phyloP scores from a whole-genome alignment of 2,329 filamentous ascomycete species.

The Lecanoromycetidae sp. region DNA sequence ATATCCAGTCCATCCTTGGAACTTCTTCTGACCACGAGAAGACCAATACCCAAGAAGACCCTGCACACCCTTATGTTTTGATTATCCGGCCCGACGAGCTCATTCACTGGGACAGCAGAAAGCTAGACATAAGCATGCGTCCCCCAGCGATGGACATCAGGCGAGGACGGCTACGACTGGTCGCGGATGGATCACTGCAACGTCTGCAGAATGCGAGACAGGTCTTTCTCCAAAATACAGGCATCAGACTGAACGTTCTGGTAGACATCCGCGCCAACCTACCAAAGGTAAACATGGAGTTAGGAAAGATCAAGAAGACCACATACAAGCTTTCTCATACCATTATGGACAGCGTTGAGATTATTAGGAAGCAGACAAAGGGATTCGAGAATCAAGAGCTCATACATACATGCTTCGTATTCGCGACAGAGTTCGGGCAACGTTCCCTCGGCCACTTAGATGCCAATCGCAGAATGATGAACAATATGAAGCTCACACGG shows the following conservation, averaged over 20 bases:
- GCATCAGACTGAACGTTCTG: conserved; percentile 74
- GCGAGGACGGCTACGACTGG: conserved; percentile 70
- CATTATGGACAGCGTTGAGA: conserved; percentile 97
- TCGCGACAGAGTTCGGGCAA: conserved; percentile 97
- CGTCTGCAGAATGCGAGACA: conserved; percentile 67
- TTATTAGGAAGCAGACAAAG: conserved; percentile 72
- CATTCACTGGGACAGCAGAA: conserved; percentile 69
- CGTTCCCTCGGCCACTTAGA: conserved; percentile 92
- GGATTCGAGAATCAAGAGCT: conserved; percentile 85
- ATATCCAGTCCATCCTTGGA: conserved; percentile 75
- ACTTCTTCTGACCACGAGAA: conserved; percentile 63
- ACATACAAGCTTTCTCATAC: conserved; percentile 94
- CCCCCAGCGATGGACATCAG: conserved; percentile 77
- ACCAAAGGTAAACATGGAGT: conserved; percentile 75
- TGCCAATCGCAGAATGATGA: conserved; percentile 88
- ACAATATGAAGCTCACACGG: conserved; percentile 88
- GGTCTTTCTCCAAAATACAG: conserved; percentile 64
- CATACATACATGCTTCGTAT: conserved; percentile 95
- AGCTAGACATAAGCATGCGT: conserved; percentile 57
- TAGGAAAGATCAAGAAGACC: conserved; percentile 90
- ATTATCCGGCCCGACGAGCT: conserved; percentile 70
- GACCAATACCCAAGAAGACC: conserved; percentile 52
- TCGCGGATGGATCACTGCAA: conserved; percentile 74
- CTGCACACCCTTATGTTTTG: conserved; percentile 70
- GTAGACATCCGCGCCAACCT: conserved; percentile 90